Evolutionary conservation across 352 stramenopile species (phyloP), one percentile per base, ranked within the genome.

Genomic region (Phytophthora tentaculata): DNA sequence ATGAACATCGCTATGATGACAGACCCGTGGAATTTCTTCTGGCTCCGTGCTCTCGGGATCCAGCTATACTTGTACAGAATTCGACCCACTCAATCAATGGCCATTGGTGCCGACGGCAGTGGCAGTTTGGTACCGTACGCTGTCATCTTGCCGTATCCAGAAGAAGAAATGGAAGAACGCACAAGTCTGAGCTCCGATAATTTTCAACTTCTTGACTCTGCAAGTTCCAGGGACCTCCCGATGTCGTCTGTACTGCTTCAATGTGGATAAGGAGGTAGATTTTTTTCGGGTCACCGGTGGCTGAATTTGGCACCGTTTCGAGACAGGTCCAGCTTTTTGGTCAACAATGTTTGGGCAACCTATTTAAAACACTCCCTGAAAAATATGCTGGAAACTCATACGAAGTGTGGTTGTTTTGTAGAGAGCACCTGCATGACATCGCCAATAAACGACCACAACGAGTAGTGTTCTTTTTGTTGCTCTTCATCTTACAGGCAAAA

Each of bases 1-100:
- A 83, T 81, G 62, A 83, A 83, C 45, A 69, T 81, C 17, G 68
- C 70, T 5, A 83, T 81, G 76, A 83, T 83, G 73, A 81, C 69
- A 17, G 76, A 83, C 17, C 70, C 76, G 13, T 81, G 69, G 76
- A 80, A 76, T 22, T 54, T 80, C 28, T 59, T 81, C n/a, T 73
- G 63, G 5, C 29, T 83, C 9, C 61, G 67, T 2, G 53, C 76
- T 8, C 19, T 80, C 22, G 76, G 76, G 0, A 48, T 72, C 24
- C 29, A 63, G 12, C 44, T 83, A 8, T 77, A 71, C 48, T 65
- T 83, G 13, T 83, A 81, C 52, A 56, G 67, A 35, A 63, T 70
- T 49, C 26, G 32, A 8, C 20, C 28, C 2, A n/a, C 14, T 61
- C n/a, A 23, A 16, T 55, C 32, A 17, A 19, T 29, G 26, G 10